Percentiles rank a stretch among this genome's conserved stretches.
phyloP scores from a whole-genome alignment of 176 grass and related monocot genomes.

The Coix lacrymajobi region DNA sequence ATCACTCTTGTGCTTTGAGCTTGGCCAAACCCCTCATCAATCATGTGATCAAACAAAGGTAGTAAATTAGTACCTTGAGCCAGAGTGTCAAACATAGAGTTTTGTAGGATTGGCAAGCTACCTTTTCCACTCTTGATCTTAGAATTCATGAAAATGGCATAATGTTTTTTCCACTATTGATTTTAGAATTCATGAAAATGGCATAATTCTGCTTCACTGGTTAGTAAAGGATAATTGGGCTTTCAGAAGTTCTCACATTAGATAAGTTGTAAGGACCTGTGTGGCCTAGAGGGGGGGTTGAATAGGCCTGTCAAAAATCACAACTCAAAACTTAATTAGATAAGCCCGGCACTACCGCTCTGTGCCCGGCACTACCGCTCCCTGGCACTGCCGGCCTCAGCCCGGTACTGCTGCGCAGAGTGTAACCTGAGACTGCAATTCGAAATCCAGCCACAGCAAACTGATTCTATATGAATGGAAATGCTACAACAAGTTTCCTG shows the following conservation, averaged over 20 bases:
- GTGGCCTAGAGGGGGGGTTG: too few relatives aligned
- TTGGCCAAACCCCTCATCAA: slow-evolving; percentile 87
- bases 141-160: not conserved
- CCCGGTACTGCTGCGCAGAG: too few relatives aligned
- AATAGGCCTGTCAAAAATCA: too few relatives aligned
- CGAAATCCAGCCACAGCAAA: too few relatives aligned
- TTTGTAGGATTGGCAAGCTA: not conserved
- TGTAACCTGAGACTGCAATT: too few relatives aligned
- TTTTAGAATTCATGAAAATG: not conserved
- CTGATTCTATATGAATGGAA: too few relatives aligned
- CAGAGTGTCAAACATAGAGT: not conserved
- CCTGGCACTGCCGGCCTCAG: too few relatives aligned
- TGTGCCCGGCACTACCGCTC: too few relatives aligned
- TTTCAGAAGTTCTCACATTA: not conserved
- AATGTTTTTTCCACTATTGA: not conserved
- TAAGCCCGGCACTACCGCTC: too few relatives aligned
- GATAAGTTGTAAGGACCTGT: too few relatives aligned
- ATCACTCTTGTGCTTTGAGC: slow-evolving; percentile 71
- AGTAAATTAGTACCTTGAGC: not conserved
- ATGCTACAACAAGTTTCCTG: too few relatives aligned
- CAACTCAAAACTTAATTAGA: too few relatives aligned
- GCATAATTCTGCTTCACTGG: not conserved
- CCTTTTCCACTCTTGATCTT: not conserved
- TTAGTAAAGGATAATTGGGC: not conserved
- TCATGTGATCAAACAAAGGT: slow-evolving; percentile 33